A percentile compares a stretch with the other conserved stretches of the same genome.
Conservation (phyloP, 2,329 filamentous ascomycete genomes). For the Amauroascus verrucosus region DNA sequence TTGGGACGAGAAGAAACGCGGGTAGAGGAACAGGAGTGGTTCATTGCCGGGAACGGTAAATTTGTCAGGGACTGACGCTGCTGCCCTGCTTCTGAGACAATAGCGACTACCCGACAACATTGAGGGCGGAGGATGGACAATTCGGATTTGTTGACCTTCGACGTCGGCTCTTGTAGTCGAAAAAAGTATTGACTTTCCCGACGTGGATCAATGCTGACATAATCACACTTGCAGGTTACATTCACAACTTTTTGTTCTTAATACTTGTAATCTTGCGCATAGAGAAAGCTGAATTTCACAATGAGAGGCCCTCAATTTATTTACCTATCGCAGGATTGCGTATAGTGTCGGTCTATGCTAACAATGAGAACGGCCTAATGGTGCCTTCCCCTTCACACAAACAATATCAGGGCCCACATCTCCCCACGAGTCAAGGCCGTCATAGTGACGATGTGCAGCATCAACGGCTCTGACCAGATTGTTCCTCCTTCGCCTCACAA, state of each 20-base stretch:
- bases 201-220: neutral
- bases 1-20: slow-evolving; percentile 28
- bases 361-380: neutral
- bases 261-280: no score
- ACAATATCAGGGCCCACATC: slow-evolving; percentile 39
- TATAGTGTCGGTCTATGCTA: neutral
- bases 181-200: slow-evolving; percentile 2
- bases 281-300: no score
- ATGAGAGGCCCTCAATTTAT: no score
- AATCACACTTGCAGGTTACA: no score
- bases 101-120: slow-evolving; percentile 38
- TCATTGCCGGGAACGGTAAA: slow-evolving; percentile 30
- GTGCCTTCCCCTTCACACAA: slow-evolving; percentile 4
- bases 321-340: neutral
- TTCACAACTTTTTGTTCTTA: no score
- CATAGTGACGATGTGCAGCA: slow-evolving; percentile 70
- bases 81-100: slow-evolving; percentile 32
- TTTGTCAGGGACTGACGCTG: slow-evolving; percentile 29
- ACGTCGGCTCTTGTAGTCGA: neutral
- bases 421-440: slow-evolving; percentile 76
- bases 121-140: slow-evolving; percentile 8
- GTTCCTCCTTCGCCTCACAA: slow-evolving; percentile 45
- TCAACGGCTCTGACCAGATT: slow-evolving; percentile 60
- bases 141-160: neutral
- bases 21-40: slow-evolving; percentile 39